These are phyloP conservation scores for Tolypocladium inflatum DNA, from an alignment of 2,329 filamentous ascomycete genomes.

Conservation along the genomic window DNA sequence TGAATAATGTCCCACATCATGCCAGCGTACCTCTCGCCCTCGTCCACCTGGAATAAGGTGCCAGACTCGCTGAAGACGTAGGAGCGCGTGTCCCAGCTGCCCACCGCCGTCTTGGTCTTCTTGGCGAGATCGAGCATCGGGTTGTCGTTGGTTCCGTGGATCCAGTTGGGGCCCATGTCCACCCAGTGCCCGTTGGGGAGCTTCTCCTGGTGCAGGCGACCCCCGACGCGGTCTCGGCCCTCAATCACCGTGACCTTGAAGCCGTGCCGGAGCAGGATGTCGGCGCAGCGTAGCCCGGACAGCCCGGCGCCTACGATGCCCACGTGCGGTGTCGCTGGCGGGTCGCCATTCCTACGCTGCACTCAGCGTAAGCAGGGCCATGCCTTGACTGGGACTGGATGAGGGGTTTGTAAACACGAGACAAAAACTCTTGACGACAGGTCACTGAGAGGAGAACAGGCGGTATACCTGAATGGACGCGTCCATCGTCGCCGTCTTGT, in stretches of 20 bases:
- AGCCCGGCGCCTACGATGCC: constrained; percentile 63
- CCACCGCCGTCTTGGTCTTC: constrained; percentile 43
- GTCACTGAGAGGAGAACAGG: not conserved
- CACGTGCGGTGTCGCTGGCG: constrained; percentile 37
- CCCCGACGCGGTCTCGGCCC: constrained; percentile 56
- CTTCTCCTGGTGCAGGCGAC: constrained; percentile 46
- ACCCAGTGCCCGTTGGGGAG: constrained; percentile 39
- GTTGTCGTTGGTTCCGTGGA: constrained; percentile 64
- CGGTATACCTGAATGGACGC: constrained; percentile 24
- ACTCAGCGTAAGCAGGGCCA: constrained; percentile 9
- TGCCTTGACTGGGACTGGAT: not conserved
- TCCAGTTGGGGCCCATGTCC: constrained; percentile 70
- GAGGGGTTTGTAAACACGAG: not conserved
- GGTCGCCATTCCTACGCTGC: constrained; percentile 10
- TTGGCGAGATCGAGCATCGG: constrained; percentile 59
- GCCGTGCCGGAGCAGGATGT: constrained; percentile 54
- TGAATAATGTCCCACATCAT: constrained; percentile 61
- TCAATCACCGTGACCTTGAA: constrained; percentile 62
- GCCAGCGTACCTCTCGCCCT: constrained; percentile 37
- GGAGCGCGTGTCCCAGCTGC: constrained; percentile 41
- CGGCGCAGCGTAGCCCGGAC: constrained; percentile 61
- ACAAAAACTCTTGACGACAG: not conserved
- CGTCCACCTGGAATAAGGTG: constrained; percentile 32
- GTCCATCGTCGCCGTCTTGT: constrained; percentile 19
- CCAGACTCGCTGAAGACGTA: constrained; percentile 50